Evolutionary conservation across 2,329 filamentous ascomycete genomes (phyloP).

Genomic region (Trematosphaeria pertusa): DNA sequence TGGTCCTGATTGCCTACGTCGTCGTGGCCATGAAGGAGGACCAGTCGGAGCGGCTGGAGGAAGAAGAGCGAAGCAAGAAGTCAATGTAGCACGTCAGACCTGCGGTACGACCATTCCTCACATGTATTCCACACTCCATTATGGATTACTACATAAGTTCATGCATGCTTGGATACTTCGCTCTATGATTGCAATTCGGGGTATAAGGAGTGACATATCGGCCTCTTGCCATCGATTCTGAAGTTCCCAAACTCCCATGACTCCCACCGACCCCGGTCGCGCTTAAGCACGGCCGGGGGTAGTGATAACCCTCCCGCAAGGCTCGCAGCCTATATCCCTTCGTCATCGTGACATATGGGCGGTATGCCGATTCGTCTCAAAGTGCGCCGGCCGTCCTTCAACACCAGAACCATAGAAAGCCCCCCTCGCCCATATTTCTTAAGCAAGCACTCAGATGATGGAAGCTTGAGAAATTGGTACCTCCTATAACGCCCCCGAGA

Average conservation of each 20-base stretch:
- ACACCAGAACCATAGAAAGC: constrained; percentile 7
- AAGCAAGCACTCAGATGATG: constrained; percentile 14
- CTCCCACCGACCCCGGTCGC: constrained; percentile 2
- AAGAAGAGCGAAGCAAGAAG: constrained; percentile 55
- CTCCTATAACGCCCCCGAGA: background rate
- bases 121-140: constrained; percentile 26
- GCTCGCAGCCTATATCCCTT: constrained; percentile 1
- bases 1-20: constrained; percentile 89
- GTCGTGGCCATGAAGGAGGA: constrained; percentile 93
- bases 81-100: constrained; percentile 25
- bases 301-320: constrained; percentile 1
- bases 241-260: constrained; percentile 5
- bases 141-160: constrained; percentile 35
- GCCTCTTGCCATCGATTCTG: background rate
- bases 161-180: background rate
- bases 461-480: constrained; percentile 5
- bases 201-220: constrained; percentile 18
- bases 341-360: constrained; percentile 11
- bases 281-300: background rate
- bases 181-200: background rate
- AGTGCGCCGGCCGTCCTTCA: background rate
- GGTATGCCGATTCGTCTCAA: background rate
- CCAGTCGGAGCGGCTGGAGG: constrained; percentile 57
- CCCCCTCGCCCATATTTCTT: constrained; percentile 9
- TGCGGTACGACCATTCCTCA: background rate